Percentiles rank a stretch among this genome's conserved stretches.
phyloP scores from a whole-genome alignment of 2,329 filamentous ascomycete species.

The Verticillium tricorpus region DNA sequence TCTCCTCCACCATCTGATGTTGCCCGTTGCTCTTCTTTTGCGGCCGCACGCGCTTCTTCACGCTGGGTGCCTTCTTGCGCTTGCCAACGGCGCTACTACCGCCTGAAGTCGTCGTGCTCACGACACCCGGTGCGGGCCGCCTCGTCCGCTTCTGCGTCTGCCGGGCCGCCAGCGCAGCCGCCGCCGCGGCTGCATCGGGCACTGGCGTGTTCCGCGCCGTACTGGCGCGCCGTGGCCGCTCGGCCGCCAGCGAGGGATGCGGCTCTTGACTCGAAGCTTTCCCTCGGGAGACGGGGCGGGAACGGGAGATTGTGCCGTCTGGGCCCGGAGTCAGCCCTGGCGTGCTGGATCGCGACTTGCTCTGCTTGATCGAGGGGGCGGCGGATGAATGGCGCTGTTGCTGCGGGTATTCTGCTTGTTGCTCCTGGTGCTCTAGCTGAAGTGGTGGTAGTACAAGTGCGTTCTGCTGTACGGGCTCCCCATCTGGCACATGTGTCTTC shows the following conservation, averaged over 20 bases:
- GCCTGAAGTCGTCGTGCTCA: conserved; percentile 58
- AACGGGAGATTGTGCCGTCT: conserved; percentile 12
- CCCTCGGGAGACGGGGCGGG: conserved; percentile 44
- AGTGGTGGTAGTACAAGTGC: conserved; percentile 5
- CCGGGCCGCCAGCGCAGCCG: conserved; percentile 18
- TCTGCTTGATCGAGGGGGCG: conserved; percentile 22
- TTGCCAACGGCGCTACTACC: conserved; percentile 66
- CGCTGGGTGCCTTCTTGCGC: conserved; percentile 58
- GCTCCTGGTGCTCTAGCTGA: conserved; percentile 15
- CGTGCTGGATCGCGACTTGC: conserved; percentile 28
- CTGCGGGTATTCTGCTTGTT: conserved; percentile 16
- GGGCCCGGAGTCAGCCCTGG: conserved; percentile 27
- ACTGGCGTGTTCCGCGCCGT: conserved; percentile 54
- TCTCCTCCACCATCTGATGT: conserved; percentile 36
- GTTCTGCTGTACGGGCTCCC: neutral
- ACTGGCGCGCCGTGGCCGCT: conserved; percentile 51
- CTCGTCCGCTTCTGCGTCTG: conserved; percentile 52
- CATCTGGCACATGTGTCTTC: conserved; percentile 28
- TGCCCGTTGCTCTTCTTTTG: conserved; percentile 43
- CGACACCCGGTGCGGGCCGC: conserved; percentile 67
- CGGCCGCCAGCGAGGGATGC: conserved; percentile 41
- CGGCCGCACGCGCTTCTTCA: conserved; percentile 54
- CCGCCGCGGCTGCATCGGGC: conserved; percentile 34
- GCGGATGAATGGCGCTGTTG: conserved; percentile 15
- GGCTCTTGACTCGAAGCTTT: conserved; percentile 49